Conservation (phyloP, 805 yeast species). For the Helenozyma baotianmanensis region DNA sequence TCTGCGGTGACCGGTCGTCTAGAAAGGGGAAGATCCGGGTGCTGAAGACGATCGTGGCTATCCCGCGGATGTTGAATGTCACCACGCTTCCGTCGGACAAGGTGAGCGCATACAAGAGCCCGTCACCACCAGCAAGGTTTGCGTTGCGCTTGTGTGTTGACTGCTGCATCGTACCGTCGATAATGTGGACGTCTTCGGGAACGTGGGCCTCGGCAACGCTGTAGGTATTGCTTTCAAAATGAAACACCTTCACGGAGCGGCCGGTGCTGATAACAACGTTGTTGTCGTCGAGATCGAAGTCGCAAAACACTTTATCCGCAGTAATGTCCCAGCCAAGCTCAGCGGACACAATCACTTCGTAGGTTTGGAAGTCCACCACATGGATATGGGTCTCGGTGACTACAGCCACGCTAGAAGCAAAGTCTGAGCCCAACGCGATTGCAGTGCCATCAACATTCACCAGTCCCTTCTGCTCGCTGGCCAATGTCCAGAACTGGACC, state of each 20-base stretch:
- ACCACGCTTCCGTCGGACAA: slow-evolving; percentile 38
- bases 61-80: slow-evolving; percentile 39
- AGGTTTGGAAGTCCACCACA: slow-evolving; percentile 17
- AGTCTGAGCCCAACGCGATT: slow-evolving; percentile 20
- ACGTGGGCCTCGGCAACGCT: slow-evolving; percentile 4
- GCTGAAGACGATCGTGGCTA: slow-evolving; percentile 5
- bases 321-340: slow-evolving; percentile 15
- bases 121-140: slow-evolving; percentile 36
- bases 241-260: slow-evolving; percentile 19
- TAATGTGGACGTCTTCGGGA: slow-evolving; percentile 13
- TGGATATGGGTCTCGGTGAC: slow-evolving; percentile 14
- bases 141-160: slow-evolving; percentile 12
- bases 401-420: slow-evolving; percentile 19
- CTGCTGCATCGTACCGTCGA: slow-evolving; percentile 13
- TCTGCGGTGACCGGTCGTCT: slow-evolving; percentile 16
- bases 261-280: slow-evolving; percentile 23
- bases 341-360: slow-evolving; percentile 6
- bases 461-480: slow-evolving; percentile 1
- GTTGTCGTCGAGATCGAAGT: slow-evolving; percentile 30
- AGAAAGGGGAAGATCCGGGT: slow-evolving; percentile 14
- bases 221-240: slow-evolving; percentile 9
- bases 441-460: slow-evolving; percentile 2
- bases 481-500: slow-evolving; percentile 23
- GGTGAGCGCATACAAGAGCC: slow-evolving; percentile 33
- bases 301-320: slow-evolving; percentile 8